phyloP scores from a whole-genome alignment of 202 grass and related monocot species.

The Zoysia matrella region DNA sequence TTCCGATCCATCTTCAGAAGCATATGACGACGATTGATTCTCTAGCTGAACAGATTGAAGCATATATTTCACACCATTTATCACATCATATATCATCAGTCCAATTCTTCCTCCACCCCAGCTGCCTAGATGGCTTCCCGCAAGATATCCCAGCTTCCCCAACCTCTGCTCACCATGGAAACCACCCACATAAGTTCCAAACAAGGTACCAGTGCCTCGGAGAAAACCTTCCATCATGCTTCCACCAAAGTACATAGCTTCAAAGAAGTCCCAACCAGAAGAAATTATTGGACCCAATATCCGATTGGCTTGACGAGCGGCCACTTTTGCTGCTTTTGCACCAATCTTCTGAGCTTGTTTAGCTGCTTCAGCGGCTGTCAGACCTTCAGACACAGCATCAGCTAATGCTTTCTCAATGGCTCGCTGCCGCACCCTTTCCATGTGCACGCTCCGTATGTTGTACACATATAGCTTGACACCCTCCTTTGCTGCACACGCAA shows the following conservation, averaged over 20 bases:
- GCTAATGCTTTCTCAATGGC: constrained; percentile 71
- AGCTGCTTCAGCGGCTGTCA: constrained; percentile 57
- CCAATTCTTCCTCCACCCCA: constrained; percentile 95
- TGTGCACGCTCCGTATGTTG: constrained; percentile 72
- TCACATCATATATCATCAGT: constrained; percentile 92
- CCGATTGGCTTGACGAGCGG: constrained; percentile 82
- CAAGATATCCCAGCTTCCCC: constrained; percentile 83
- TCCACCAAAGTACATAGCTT: constrained; percentile 94
- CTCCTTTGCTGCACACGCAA: constrained; percentile 56
- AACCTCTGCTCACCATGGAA: constrained; percentile 89
- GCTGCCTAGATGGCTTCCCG: constrained; percentile 91
- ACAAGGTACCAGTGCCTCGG: constrained; percentile 80
- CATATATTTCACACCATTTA: constrained; percentile 77
- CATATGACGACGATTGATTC: constrained; percentile 34
- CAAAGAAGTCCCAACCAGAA: constrained; percentile 98
- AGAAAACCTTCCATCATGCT: constrained; percentile 89
- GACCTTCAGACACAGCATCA: constrained; percentile 73
- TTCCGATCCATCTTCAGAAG: constrained; percentile 49
- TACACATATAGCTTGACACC: constrained; percentile 87
- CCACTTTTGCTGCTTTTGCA: constrained; percentile 81
- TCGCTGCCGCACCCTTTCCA: constrained; percentile 65
- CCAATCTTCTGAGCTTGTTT: constrained; percentile 88
- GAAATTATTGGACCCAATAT: constrained; percentile 92
- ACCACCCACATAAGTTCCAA: constrained; percentile 84
- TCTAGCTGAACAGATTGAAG: constrained; percentile 60